Evolutionary conservation across 208 protist genomes (phyloP), one percentile per base, ranked within the genome.

Genomic region (Crithidia sp.): DNA sequence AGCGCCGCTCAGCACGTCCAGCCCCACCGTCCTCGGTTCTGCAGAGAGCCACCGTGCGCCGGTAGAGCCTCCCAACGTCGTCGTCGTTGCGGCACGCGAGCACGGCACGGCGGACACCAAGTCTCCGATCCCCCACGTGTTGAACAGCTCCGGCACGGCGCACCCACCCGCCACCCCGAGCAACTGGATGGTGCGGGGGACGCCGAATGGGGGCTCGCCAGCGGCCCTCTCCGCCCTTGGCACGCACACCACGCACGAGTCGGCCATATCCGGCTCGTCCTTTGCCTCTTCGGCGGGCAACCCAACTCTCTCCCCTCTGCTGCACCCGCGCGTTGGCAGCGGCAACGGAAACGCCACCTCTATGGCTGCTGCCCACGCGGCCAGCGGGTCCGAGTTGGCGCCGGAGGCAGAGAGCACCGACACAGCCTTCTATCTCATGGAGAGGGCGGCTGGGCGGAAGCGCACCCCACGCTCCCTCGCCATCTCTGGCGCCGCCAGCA

Each of bases 271-370:
- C 3, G 65, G 40, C 9, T 70, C 65, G 7, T 70, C 65, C 10
- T 59, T 70, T 19, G 61, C 59, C 65, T 70, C 65, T 14, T 70
- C 65, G 4, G 54, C 53, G 7, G 65, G 65, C 41, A 70, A 70
- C 19, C 52, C 65, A 13, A 70, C 40, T 41, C 37, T 70, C 12
- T 70, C 65, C 1, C 65, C 65, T 0, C 54, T 70, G 65, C 53
- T 70, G 41, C 65, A 53, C 53, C 65, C 65, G 0, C 53, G 17
- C 52, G 58, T 19, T 16, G 2, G 16, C 37, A 37, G 13, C 44
- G 53, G 19, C 39, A 13, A 61, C 56, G 36, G 14, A 28, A 44
- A 37, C 39, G 4, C 10, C 47, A 67, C 47, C 45, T 56, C 28
- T 44, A 49, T 36, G 56, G 62, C 63, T 45, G 36, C 63, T 14